phyloP scores from a whole-genome alignment of 441 rosid genomes.

The Adansonia gregorii region DNA sequence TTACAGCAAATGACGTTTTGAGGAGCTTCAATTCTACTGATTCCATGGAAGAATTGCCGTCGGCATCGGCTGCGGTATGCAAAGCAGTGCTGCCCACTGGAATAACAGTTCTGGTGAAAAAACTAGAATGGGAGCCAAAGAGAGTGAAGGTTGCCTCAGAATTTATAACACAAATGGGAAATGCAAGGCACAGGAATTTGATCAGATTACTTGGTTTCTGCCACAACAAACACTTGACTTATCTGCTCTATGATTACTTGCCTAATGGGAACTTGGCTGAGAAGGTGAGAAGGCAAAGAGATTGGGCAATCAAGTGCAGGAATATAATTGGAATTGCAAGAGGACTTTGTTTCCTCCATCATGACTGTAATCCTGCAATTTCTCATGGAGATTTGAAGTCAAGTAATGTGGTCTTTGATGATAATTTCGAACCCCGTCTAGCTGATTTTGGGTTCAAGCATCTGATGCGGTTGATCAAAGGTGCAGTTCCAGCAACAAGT shows the following conservation, averaged over 20 bases:
- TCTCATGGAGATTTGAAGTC: slow-evolving; percentile 89
- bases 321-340: slow-evolving; percentile 72
- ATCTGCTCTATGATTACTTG: slow-evolving; percentile 72
- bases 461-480: slow-evolving; percentile 51
- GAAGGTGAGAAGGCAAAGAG: slow-evolving; percentile 54
- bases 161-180: slow-evolving; percentile 58
- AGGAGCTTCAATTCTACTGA: slow-evolving; percentile 61
- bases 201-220: slow-evolving; percentile 87
- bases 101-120: slow-evolving; percentile 74
- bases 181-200: slow-evolving; percentile 80
- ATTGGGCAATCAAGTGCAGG: slow-evolving; percentile 68
- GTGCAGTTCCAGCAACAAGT: slow-evolving; percentile 41
- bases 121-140: slow-evolving; percentile 56
- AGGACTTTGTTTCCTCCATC: slow-evolving; percentile 89
- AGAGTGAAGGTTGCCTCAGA: slow-evolving; percentile 48
- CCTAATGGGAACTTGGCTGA: slow-evolving; percentile 80
- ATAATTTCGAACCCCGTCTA: slow-evolving; percentile 78
- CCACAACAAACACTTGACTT: slow-evolving; percentile 69
- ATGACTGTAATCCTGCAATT: slow-evolving; percentile 82
- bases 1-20: slow-evolving; percentile 75
- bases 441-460: slow-evolving; percentile 71
- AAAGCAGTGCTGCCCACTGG: slow-evolving; percentile 87
- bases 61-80: slow-evolving; percentile 50
- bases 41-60: slow-evolving; percentile 40
- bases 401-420: slow-evolving; percentile 62